phyloP scores from a whole-genome alignment of 106 monocot species.

The Allium fistulosum region DNA sequence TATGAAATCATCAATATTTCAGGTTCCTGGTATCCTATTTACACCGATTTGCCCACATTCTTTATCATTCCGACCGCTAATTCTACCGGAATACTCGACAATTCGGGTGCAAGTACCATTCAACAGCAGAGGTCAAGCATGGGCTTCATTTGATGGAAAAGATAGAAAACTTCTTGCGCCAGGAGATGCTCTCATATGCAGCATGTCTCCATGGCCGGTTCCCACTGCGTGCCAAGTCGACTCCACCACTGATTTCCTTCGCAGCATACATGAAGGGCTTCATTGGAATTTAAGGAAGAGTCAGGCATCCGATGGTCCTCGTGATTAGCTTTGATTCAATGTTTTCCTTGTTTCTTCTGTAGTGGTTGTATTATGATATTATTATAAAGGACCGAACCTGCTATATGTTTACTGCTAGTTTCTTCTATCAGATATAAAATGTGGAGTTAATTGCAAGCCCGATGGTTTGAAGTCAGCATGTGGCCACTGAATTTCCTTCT shows the following conservation, averaged over 20 bases:
- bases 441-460: too few relatives aligned
- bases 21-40: slow-evolving; percentile 97
- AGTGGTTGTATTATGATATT: too few relatives aligned
- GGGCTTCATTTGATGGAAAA: slow-evolving; percentile 98
- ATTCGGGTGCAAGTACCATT: slow-evolving; percentile 84
- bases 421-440: too few relatives aligned
- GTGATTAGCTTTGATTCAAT: slow-evolving; percentile 3
- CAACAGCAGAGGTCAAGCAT: slow-evolving; percentile 92
- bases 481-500: too few relatives aligned
- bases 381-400: too few relatives aligned
- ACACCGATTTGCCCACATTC: slow-evolving; percentile 99
- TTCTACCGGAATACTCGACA: slow-evolving; percentile 85
- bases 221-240: slow-evolving; percentile 91
- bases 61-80: slow-evolving; percentile 85
- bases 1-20: slow-evolving; percentile 6
- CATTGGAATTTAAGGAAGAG: slow-evolving; percentile 94
- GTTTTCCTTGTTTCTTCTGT: too few relatives aligned
- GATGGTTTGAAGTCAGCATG: too few relatives aligned
- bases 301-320: slow-evolving; percentile 89
- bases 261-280: slow-evolving; percentile 95
- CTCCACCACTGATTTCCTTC: slow-evolving; percentile 87
- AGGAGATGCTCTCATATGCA: slow-evolving; percentile 88
- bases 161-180: slow-evolving; percentile 72
- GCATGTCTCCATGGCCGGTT: slow-evolving; percentile 92
- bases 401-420: too few relatives aligned